Percentiles rank a stretch among this genome's conserved stretches.
Evolutionary conservation across 148 eudicot genomes (phyloP).

Genomic region (Dysphania ambrosioides): DNA sequence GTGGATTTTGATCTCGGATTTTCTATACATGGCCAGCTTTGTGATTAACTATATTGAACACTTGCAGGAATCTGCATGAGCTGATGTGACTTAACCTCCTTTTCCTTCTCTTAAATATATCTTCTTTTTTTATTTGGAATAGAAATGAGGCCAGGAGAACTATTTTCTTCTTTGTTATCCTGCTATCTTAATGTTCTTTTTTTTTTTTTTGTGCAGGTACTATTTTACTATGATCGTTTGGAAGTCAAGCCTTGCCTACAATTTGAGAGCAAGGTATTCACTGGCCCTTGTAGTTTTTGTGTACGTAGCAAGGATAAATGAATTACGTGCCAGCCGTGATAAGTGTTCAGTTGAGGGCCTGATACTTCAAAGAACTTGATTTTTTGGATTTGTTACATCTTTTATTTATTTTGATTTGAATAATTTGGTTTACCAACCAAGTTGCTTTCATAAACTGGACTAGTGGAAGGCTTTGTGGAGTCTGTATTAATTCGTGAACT

Average conservation of each 20-base stretch:
- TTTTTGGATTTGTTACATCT: background rate
- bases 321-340: background rate
- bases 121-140: background rate
- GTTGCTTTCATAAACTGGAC: background rate
- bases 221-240: constrained; percentile 51
- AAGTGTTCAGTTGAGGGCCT: background rate
- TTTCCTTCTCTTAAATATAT: background rate
- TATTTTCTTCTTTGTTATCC: background rate
- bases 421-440: no score
- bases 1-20: background rate
- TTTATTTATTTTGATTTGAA: background rate
- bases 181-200: background rate
- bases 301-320: background rate
- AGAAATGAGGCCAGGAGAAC: background rate
- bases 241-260: constrained; percentile 35
- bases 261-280: constrained; percentile 38
- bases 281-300: constrained; percentile 13
- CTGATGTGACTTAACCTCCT: background rate
- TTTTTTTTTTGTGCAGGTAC: constrained; percentile 42
- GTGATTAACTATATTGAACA: background rate
- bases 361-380: background rate
- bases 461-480: background rate
- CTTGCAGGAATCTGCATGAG: background rate
- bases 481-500: background rate
- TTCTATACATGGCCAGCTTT: background rate